Evolutionary conservation across 306 rosid species (phyloP).

Genomic region (Abrus pulchellus): DNA sequence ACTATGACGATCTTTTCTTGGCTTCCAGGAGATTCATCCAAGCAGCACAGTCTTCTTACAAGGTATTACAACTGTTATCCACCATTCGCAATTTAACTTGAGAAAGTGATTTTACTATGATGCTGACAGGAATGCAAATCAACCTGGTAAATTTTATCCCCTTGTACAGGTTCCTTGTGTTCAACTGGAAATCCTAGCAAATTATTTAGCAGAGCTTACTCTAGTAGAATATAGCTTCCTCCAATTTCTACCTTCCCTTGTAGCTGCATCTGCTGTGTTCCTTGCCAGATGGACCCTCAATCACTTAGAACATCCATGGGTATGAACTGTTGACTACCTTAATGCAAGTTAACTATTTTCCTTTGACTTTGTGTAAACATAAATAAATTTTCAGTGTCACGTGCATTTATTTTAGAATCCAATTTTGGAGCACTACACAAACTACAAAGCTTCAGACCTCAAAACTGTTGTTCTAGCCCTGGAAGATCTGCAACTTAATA

Average conservation of each 20-base stretch:
- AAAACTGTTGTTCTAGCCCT: conserved; percentile 75
- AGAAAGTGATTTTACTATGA: neutral
- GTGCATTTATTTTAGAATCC: conserved; percentile 64
- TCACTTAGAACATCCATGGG: conserved; percentile 87
- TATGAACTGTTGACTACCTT: conserved; percentile 47
- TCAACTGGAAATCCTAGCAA: conserved; percentile 80
- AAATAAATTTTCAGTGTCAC: conserved; percentile 28
- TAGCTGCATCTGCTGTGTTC: conserved; percentile 91
- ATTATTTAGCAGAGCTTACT: conserved; percentile 85
- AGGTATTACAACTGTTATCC: conserved; percentile 58
- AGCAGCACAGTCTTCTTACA: conserved; percentile 77
- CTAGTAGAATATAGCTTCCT: conserved; percentile 79
- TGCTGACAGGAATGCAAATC: neutral
- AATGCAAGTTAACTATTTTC: conserved; percentile 4
- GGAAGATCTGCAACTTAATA: conserved; percentile 72
- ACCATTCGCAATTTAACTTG: conserved; percentile 22
- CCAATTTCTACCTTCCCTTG: conserved; percentile 78
- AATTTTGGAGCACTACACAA: conserved; percentile 81
- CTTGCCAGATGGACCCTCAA: conserved; percentile 92
- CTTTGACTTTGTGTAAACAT: neutral
- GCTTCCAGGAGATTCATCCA: conserved; percentile 82
- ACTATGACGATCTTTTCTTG: conserved; percentile 15
- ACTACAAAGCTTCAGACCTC: conserved; percentile 73
- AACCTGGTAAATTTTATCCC: conserved; percentile 18
- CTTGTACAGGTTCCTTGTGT: conserved; percentile 64